A percentile compares a stretch with the other conserved stretches of the same genome.
These are phyloP conservation scores for Boletales sp. DNA, from an alignment of 768 basidiomycete genomes.

Conservation along the genomic window DNA sequence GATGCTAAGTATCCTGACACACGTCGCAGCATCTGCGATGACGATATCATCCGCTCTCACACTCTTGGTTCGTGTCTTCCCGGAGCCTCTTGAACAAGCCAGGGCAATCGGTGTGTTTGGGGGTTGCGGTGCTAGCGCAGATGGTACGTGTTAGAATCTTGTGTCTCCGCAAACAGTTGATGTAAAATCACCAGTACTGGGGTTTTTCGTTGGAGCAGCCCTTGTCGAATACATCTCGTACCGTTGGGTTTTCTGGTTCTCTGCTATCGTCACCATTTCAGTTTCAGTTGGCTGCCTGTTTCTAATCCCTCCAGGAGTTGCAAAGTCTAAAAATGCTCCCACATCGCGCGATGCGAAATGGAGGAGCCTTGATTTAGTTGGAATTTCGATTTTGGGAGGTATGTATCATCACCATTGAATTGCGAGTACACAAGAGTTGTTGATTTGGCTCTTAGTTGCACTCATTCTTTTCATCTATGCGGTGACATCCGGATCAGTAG, in stretches of 20 bases:
- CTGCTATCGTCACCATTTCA: conserved; percentile 36
- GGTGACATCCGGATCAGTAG: conserved; percentile 43
- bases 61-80: conserved; percentile 49
- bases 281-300: conserved; percentile 31
- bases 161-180: not conserved
- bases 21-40: conserved; percentile 39
- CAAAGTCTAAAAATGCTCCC: not conserved
- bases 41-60: conserved; percentile 50
- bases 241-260: conserved; percentile 51
- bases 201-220: conserved; percentile 39
- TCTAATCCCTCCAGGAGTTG: conserved; percentile 30
- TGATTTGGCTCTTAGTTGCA: conserved; percentile 23
- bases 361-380: conserved; percentile 36
- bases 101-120: conserved; percentile 47
- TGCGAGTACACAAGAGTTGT: not conserved
- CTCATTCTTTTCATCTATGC: conserved; percentile 41
- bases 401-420: not conserved
- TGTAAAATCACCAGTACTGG: conserved; percentile 30
- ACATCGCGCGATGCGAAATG: conserved; percentile 14
- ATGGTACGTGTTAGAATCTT: conserved; percentile 26
- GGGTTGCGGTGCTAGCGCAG: conserved; percentile 43
- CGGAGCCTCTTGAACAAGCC: conserved; percentile 44
- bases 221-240: conserved; percentile 40
- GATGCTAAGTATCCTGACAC: conserved; percentile 1
- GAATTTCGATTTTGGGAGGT: conserved; percentile 39